A percentile compares a stretch with the other conserved stretches of the same genome.
Conservation (phyloP, 441 rosid species). For the Adansonia grandidieri region DNA sequence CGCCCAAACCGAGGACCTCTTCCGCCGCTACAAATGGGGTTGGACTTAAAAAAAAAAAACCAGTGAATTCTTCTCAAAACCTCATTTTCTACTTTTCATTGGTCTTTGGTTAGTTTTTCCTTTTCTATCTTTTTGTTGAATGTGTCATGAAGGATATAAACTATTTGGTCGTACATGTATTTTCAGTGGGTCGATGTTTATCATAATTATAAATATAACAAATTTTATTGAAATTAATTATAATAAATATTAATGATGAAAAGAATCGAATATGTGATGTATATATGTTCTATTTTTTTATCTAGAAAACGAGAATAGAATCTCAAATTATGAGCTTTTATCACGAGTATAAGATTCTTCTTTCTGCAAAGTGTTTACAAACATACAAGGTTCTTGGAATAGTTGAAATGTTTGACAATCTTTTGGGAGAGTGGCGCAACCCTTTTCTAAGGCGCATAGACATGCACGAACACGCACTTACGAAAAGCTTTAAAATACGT, state of each 20-base stretch:
- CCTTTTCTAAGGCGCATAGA: background rate
- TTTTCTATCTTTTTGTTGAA: no score
- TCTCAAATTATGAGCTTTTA: conserved; percentile 21
- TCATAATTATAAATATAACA: no score
- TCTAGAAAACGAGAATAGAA: conserved; percentile 24
- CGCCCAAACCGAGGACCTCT: conserved; percentile 82
- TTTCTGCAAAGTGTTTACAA: background rate
- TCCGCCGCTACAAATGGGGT: conserved; percentile 65
- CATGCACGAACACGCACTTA: background rate
- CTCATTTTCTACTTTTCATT: background rate
- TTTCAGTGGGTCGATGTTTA: no score
- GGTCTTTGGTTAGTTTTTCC: no score
- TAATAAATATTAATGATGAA: background rate
- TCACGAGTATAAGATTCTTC: conserved; percentile 33
- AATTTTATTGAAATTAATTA: no score
- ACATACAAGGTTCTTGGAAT: background rate
- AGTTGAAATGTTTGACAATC: conserved; percentile 14
- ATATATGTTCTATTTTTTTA: background rate
- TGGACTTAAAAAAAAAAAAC: conserved; percentile 39
- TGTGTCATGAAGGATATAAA: no score
- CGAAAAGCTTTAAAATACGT: background rate
- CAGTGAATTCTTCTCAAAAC: background rate
- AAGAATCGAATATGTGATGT: background rate
- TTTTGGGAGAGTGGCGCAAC: background rate
- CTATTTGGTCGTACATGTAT: no score